Evolutionary conservation across 768 basidiomycete species (phyloP), one percentile per base, ranked within the genome.

Genomic region (Xerocomellus intermedius): DNA sequence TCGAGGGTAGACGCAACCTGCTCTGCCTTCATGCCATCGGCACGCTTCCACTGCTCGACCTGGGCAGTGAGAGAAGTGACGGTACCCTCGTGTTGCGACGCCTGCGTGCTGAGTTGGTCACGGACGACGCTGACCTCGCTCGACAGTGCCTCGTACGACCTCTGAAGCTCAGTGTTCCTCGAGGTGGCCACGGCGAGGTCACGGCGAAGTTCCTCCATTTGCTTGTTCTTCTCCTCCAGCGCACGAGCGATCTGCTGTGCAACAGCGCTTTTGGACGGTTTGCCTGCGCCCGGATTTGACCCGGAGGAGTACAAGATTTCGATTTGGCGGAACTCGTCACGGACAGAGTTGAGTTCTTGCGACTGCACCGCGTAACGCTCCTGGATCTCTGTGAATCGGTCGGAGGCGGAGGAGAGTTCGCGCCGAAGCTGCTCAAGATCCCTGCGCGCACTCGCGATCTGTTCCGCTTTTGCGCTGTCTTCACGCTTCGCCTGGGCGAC

Each of bases 201-300:
- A 12, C 10, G 19, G 35, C 50, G 47, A 52, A 60, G 60, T n/a
- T 49, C 39, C 9, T 33, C 28, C 21, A 58, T 42, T n/a, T 42
- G 9, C 13, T 47, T 28, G 8, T 49, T 30, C 42, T 48, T 57
- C 21, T 48, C 22, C 19, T 47, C 19, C 45, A 52, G 8, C 3
- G 30, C 46, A 14, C 1, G 2, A 17, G 33, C 22, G n/a, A 58
- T 43, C 9, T 28, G 22, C 19, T 46, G 7, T 8, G 47, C 9
- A 28, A 54, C 37, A 2, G 19, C 24, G 6, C 14, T 7, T 8
- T 35, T 7, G 28, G 41, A 32, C n/a, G 21, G 3, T 21, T 21
- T 4, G 19, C 4, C 21, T 4, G 19, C 8, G 14, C 3, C 14
- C 2, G 13, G 30, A 32, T 46, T 13, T 21, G 19, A 22, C 21